Base-by-base conservation (phyloP, 106 monocot genomes). In the Phalaenopsis equestris region DNA sequence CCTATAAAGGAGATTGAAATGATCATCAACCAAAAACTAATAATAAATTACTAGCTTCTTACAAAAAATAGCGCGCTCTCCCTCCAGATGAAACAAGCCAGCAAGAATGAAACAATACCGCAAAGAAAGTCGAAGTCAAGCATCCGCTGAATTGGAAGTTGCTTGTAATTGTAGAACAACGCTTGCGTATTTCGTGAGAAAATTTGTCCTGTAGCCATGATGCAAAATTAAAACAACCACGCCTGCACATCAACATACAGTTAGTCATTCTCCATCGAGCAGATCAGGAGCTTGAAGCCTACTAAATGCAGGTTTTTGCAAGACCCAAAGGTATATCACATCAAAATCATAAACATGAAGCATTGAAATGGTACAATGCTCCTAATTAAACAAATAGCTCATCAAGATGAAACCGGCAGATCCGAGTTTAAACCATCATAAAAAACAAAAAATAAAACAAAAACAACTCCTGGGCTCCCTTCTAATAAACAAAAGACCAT, bases 101-200 rank as follows among this genome's bases (percentile, higher is more conserved):
- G 42, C 5, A 80, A 58, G 10, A 75, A 84, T 68, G 9, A 2
- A 61, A 58, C 80, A 82, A 41, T 48, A 98, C 98, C 98, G 78
- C 94, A 94, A 52, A 98, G 88, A 67, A 98, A 98, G 81, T 98
- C 98, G 83, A 98, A 98, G 81, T 98, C 98, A 79, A 98, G 98
- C 98, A 94, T 98, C 82, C 98, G 61, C 67, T 98, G 97, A 43
- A 98, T 91, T 18, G 97, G 97, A 86, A 98, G 98, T 77, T 98
- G 94, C 89, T 98, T 98, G 80, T 94, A 98, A 78, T 98, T 94
- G 82, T 98, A 94, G 84, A 94, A 94, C 46, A 98, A 84, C 80
- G 98, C 91, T 81, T 91, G 92, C 0, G 98, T 94, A 64, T 80
- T 89, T 80, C 84, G 85, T 0, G 98, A 98, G 79, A 98, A 98